These are phyloP conservation scores for Pseudocercospora vitis DNA, from an alignment of 2,329 filamentous ascomycete genomes.

Conservation along the genomic window DNA sequence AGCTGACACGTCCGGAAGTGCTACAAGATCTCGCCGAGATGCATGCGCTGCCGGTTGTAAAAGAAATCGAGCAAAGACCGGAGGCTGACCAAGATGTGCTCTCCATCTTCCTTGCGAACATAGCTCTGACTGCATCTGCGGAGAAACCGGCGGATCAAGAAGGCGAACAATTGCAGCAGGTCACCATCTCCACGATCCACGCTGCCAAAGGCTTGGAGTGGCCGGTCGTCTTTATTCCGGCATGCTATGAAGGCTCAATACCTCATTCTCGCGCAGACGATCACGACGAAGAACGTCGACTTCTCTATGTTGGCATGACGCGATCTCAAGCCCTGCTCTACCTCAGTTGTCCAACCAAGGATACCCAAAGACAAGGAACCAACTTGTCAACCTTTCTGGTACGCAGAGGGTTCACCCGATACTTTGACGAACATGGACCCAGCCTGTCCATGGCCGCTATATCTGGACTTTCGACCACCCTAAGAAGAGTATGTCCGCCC, in stretches of 20 bases:
- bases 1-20: constrained; percentile 54
- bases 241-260: constrained; percentile 84
- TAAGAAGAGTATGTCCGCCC: constrained; percentile 62
- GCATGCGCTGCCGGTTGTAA: constrained; percentile 63
- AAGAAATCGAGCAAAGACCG: constrained; percentile 62
- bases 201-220: constrained; percentile 95
- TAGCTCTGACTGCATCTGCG: constrained; percentile 78
- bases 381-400: constrained; percentile 72
- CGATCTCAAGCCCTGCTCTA: constrained; percentile 83
- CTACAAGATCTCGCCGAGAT: constrained; percentile 41
- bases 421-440: constrained; percentile 65
- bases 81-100: constrained; percentile 62
- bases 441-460: constrained; percentile 64
- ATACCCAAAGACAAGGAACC: constrained; percentile 61
- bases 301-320: constrained; percentile 97
- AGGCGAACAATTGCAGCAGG: constrained; percentile 56
- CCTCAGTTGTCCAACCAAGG: constrained; percentile 73
- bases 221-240: constrained; percentile 91
- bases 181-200: constrained; percentile 95
- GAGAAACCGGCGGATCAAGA: constrained; percentile 62
- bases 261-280: constrained; percentile 87
- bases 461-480: constrained; percentile 67
- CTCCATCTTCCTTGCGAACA: constrained; percentile 82
- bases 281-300: constrained; percentile 77
- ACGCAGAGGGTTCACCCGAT: constrained; percentile 51